Conservation (phyloP, 2,329 filamentous ascomycete genomes). For the Hymenotorrendiella dingleyae region DNA sequence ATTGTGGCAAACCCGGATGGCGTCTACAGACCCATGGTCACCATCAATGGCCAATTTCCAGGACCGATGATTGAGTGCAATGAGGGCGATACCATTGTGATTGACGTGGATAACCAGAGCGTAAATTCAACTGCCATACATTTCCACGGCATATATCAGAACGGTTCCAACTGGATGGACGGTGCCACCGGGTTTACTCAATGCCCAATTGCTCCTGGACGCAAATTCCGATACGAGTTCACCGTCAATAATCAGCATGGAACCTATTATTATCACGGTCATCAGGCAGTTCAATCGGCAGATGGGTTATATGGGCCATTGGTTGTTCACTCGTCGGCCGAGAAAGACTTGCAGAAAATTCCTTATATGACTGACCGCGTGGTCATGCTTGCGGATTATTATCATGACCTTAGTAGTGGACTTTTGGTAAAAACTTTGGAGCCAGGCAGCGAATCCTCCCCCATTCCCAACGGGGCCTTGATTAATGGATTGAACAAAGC, state of each 20-base stretch:
- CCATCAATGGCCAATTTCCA: constrained; percentile 71
- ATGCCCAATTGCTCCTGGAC: constrained; percentile 58
- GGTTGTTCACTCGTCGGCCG: constrained; percentile 55
- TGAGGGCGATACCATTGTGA: constrained; percentile 64
- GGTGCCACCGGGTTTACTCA: constrained; percentile 58
- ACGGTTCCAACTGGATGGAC: constrained; percentile 70
- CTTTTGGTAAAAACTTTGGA: constrained; percentile 35
- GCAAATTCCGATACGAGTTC: constrained; percentile 62
- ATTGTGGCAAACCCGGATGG: constrained; percentile 56
- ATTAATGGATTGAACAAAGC: constrained; percentile 39
- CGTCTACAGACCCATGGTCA: constrained; percentile 51
- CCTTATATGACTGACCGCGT: constrained; percentile 51
- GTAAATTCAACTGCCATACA: constrained; percentile 61
- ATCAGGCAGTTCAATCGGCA: constrained; percentile 57
- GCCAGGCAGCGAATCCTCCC: constrained; percentile 37
- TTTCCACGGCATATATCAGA: constrained; percentile 74
- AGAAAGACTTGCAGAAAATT: constrained; percentile 46
- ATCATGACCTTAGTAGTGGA: constrained; percentile 50
- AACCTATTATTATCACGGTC: constrained; percentile 59
- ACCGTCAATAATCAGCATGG: constrained; percentile 47
- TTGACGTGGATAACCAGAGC: constrained; percentile 63
- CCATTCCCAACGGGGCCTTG: constrained; percentile 40
- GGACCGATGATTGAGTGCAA: constrained; percentile 68
- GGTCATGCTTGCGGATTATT: constrained; percentile 68
- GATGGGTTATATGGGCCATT: constrained; percentile 65